Evolutionary conservation across 1,284 basidiomycete genomes (phyloP), one percentile per base, ranked within the genome.

Genomic region (Leucocoprinus gongylophorus): DNA sequence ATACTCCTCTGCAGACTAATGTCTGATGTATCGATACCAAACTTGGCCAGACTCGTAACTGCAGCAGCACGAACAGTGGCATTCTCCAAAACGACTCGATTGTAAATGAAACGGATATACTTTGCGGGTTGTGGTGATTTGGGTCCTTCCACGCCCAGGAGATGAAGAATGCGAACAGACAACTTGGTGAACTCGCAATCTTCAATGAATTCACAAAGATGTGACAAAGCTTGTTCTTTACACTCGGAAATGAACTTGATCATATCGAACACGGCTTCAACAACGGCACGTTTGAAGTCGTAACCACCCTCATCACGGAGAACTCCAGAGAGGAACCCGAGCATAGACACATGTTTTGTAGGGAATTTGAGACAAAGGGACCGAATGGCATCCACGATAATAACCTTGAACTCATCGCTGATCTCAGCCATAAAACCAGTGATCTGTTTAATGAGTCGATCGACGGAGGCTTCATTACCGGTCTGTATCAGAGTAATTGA

Each of bases 171-270:
- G 46, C 97, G 87, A 54, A 99, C 97, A 26, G 93, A 97, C 45
- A 99, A 83, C 71, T 99, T 99, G 39, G 95, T 98, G 67, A 99
- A 99, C 70, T 99, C 97, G 79, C 97, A 99, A 68, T 99, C 97
- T 71, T 99, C 97, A 67, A 99, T 99, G 69, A 99, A 99, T 69
- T 99, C 97, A 77, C 97, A 99, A n/a, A 99, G 81, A 65, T 99
- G 93, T 10, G 94, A 94, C 40, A 99, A 81, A 1, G 97, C 97
- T 71, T 88, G 88, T 66, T 97, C 97, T 70, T 97, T 97, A 73
- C 88, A 91, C 54, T 98, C 95, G 43, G 76, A 74, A 63, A 99
- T 97, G 72, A 85, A 97, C 68, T 95, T 97, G 79, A 99, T 92
- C 97, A 99, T 99, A 70, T 99, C 95, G 68, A 99, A 99, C 67